A percentile compares a stretch with the other conserved stretches of the same genome.
Evolutionary conservation across 1,284 basidiomycete species (phyloP).

Genomic region (Tylopilus sp.): DNA sequence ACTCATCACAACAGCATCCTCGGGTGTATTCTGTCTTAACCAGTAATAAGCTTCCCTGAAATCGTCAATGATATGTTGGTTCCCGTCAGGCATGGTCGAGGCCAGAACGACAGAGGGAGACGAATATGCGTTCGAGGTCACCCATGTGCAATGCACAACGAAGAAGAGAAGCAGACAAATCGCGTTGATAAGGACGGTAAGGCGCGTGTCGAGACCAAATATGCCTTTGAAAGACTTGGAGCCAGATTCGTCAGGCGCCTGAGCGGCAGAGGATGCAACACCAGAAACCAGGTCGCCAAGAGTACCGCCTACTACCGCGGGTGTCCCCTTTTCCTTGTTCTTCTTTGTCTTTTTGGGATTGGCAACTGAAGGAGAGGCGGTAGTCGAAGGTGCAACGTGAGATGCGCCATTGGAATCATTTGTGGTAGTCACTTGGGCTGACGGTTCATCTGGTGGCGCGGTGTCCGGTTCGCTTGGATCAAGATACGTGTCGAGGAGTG

Average conservation of each 20-base stretch:
- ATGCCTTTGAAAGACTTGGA: conserved; percentile 53
- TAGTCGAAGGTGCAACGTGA: conserved; percentile 25
- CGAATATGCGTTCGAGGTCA: conserved; percentile 93
- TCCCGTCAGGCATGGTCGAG: conserved; percentile 78
- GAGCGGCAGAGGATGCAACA: conserved; percentile 33
- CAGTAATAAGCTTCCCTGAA: conserved; percentile 99
- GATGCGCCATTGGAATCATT: conserved; percentile 31
- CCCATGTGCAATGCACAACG: conserved; percentile 96
- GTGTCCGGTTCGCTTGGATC: conserved; percentile 62
- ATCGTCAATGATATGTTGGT: conserved; percentile 96
- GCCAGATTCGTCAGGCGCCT: conserved; percentile 14
- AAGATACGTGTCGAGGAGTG: conserved; percentile 87
- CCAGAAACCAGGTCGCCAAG: conserved; percentile 45
- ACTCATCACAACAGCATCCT: conserved; percentile 93
- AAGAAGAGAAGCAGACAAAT: conserved; percentile 83
- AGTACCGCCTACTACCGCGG: conserved; percentile 34
- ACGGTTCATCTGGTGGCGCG: conserved; percentile 35
- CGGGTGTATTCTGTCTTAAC: conserved; percentile 92
- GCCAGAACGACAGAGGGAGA: conserved; percentile 97
- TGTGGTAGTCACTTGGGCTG: conserved; percentile 19
- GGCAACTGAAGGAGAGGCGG: conserved; percentile 27
- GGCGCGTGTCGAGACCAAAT: conserved; percentile 81
- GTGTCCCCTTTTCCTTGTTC: conserved; percentile 41
- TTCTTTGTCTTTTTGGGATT: conserved; percentile 66
- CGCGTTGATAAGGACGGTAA: conserved; percentile 76